Conservation (phyloP, 2,329 filamentous ascomycete genomes). For the Hymenoscyphus occultus region DNA sequence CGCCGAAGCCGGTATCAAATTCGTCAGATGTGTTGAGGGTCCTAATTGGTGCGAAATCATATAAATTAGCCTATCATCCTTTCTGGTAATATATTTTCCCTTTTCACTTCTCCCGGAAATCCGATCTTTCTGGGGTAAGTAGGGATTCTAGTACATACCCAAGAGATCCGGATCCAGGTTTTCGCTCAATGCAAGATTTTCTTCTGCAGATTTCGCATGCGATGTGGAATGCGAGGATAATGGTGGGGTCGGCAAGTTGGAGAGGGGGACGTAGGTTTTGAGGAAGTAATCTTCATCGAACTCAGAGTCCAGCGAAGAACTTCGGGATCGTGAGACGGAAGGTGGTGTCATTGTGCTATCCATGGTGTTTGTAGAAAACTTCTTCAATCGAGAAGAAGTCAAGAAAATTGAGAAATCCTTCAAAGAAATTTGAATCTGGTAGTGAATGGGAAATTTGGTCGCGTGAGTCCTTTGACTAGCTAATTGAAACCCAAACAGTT, state of each 20-base stretch:
- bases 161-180: slow-evolving; percentile 31
- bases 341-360: slow-evolving; percentile 25
- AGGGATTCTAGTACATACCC: slow-evolving; percentile 24
- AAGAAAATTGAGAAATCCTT: slow-evolving; percentile 6
- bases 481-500: not conserved
- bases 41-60: slow-evolving; percentile 42
- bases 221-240: slow-evolving; percentile 42
- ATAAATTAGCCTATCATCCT: slow-evolving; percentile 28
- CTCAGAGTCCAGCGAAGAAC: slow-evolving; percentile 29
- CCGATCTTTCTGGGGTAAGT: no score
- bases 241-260: slow-evolving; percentile 65
- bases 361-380: slow-evolving; percentile 9
- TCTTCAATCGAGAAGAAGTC: slow-evolving; percentile 15
- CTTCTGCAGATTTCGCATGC: slow-evolving; percentile 21
- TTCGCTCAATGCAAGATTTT: slow-evolving; percentile 27
- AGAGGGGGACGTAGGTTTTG: slow-evolving; percentile 62
- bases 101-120: no score
- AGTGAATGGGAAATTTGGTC: not conserved
- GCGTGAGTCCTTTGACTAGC: not conserved
- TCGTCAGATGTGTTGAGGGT: slow-evolving; percentile 63
- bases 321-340: slow-evolving; percentile 27
- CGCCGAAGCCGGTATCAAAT: slow-evolving; percentile 61
- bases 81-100: not conserved
- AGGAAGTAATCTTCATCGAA: slow-evolving; percentile 40
- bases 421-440: slow-evolving; percentile 13